A percentile compares a stretch with the other conserved stretches of the same genome.
Evolutionary conservation across 139 green algal genomes (phyloP).

Genomic region (Limnomonas spitsbergensis): DNA sequence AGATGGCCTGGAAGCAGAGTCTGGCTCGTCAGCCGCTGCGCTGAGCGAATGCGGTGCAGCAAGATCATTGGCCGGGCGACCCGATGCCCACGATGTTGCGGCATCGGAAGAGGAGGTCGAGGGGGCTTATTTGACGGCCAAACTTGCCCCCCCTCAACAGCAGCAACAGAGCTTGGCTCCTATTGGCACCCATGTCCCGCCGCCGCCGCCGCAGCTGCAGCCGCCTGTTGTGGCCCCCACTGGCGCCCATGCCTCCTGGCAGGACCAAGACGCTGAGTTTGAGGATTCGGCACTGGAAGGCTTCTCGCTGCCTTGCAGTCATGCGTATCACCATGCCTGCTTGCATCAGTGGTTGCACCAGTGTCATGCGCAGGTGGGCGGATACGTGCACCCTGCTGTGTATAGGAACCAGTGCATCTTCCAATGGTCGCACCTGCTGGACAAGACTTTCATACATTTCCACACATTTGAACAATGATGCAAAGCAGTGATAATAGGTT

Average conservation of each 20-base stretch:
- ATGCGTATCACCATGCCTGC: conserved; percentile 75
- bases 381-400: not conserved
- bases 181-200: too few relatives aligned
- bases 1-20: too few relatives aligned
- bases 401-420: not conserved
- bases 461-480: not conserved
- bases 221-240: too few relatives aligned
- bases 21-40: too few relatives aligned
- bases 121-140: too few relatives aligned
- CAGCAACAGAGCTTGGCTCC: not conserved
- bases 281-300: conserved; percentile 6
- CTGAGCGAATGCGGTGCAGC: too few relatives aligned
- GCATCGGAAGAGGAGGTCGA: too few relatives aligned
- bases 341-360: conserved; percentile 76
- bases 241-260: not conserved
- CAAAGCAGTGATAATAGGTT: not conserved
- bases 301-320: conserved; percentile 61
- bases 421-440: not conserved
- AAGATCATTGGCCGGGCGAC: too few relatives aligned
- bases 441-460: not conserved
- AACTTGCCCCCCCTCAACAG: too few relatives aligned
- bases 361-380: conserved; percentile 40
- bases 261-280: not conserved
- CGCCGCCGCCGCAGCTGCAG: not conserved
- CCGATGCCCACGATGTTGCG: too few relatives aligned